phyloP scores from a whole-genome alignment of 345 rosid species.

The Lepidium sativum region DNA sequence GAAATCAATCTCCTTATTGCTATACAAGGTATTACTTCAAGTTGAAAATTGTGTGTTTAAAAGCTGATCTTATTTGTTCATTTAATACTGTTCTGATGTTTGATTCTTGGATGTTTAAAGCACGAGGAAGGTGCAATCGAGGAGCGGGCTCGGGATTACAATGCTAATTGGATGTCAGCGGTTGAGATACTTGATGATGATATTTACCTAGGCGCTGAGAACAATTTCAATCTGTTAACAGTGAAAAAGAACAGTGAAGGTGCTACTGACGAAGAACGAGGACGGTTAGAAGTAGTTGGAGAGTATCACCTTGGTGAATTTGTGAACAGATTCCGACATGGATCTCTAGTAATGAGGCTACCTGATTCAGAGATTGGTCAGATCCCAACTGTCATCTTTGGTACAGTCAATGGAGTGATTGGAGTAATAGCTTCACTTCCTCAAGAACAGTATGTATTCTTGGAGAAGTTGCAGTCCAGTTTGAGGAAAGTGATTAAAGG shows the following conservation, averaged over 20 bases:
- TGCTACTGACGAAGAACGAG: constrained; percentile 91
- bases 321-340: constrained; percentile 80
- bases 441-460: constrained; percentile 58
- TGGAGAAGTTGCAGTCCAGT: constrained; percentile 79
- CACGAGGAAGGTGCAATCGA: constrained; percentile 96
- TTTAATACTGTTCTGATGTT: neutral
- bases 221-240: constrained; percentile 76
- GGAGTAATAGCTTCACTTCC: constrained; percentile 97
- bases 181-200: constrained; percentile 97
- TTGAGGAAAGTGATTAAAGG: constrained; percentile 90
- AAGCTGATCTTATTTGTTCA: neutral
- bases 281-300: constrained; percentile 87
- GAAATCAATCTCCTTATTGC: constrained; percentile 89
- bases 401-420: constrained; percentile 85
- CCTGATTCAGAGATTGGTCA: constrained; percentile 93
- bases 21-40: constrained; percentile 56
- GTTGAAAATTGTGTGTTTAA: neutral
- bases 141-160: constrained; percentile 91
- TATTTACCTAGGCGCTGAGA: constrained; percentile 84
- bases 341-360: constrained; percentile 89
- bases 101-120: constrained; percentile 29
- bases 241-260: constrained; percentile 97
- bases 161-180: constrained; percentile 96
- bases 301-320: constrained; percentile 98
- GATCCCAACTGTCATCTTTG: constrained; percentile 85